These are phyloP conservation scores for Microbotryum violaceum DNA, from an alignment of 1,284 basidiomycete genomes.

Conservation along the genomic window DNA sequence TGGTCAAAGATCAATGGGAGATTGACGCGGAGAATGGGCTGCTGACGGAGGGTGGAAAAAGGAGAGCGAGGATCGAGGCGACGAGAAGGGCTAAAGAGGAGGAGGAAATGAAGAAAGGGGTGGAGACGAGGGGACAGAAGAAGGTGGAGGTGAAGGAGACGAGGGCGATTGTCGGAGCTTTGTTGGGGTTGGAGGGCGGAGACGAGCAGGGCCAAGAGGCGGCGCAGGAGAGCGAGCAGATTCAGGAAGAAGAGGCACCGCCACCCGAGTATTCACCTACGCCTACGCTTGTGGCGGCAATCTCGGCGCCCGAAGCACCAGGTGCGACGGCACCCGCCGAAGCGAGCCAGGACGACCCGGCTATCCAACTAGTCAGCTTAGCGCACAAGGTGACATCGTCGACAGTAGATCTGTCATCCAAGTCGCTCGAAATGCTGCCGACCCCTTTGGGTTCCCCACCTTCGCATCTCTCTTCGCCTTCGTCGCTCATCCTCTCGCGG, in stretches of 20 bases:
- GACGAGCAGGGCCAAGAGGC: not conserved
- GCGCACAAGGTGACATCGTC: not conserved
- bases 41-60: constrained; percentile 10
- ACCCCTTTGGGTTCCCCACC: not conserved
- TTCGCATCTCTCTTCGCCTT: not conserved
- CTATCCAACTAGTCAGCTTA: constrained; percentile 3
- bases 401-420: constrained; percentile 6
- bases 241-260: constrained; percentile 2
- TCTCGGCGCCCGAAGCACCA: not conserved
- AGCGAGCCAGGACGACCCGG: constrained; percentile 1
- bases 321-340: not conserved
- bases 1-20: constrained; percentile 19
- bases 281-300: not conserved
- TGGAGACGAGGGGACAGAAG: not conserved
- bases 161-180: not conserved
- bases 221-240: not conserved
- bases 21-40: constrained; percentile 18
- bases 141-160: not conserved
- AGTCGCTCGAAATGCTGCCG: constrained; percentile 11
- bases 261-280: not conserved
- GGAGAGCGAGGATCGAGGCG: constrained; percentile 11
- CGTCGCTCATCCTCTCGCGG: constrained; percentile 12
- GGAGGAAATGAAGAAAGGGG: not conserved
- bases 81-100: constrained; percentile 1
- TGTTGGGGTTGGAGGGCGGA: too few relatives aligned